Evolutionary conservation across 2,329 filamentous ascomycete species (phyloP).

Genomic region (Neonectria ditissima): DNA sequence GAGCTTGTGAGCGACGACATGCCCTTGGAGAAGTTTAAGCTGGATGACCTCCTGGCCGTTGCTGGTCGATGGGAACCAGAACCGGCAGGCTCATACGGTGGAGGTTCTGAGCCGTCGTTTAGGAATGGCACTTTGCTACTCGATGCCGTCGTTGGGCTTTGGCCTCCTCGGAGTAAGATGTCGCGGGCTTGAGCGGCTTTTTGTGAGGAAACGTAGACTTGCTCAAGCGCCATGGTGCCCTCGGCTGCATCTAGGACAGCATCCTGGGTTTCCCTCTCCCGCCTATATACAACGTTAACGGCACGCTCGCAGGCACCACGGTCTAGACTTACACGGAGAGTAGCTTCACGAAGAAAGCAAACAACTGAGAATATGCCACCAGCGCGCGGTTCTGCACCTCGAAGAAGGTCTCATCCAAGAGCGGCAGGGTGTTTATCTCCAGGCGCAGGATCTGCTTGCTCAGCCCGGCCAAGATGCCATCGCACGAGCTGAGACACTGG

Average conservation of each 20-base stretch:
- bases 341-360: slow-evolving; percentile 39
- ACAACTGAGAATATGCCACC: slow-evolving; percentile 41
- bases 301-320: neutral
- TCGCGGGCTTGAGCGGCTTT: slow-evolving; percentile 31
- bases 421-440: slow-evolving; percentile 38
- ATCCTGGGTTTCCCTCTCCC: slow-evolving; percentile 42
- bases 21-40: slow-evolving; percentile 34
- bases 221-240: slow-evolving; percentile 35
- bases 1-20: slow-evolving; percentile 49
- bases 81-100: slow-evolving; percentile 39
- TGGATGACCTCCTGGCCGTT: slow-evolving; percentile 3
- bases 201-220: slow-evolving; percentile 34
- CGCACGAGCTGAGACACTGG: slow-evolving; percentile 46
- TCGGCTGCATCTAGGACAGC: slow-evolving; percentile 32
- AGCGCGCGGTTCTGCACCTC: slow-evolving; percentile 41
- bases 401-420: slow-evolving; percentile 44
- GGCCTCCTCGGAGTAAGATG: slow-evolving; percentile 30
- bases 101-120: slow-evolving; percentile 32
- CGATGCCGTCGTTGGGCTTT: slow-evolving; percentile 20
- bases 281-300: slow-evolving; percentile 24
- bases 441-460: slow-evolving; percentile 52
- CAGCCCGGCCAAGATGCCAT: slow-evolving; percentile 44
- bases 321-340: slow-evolving; percentile 40
- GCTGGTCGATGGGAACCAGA: slow-evolving; percentile 29
- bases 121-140: slow-evolving; percentile 33